Conservation (phyloP, 106 monocot species). For the Hemerocallis citrina region DNA sequence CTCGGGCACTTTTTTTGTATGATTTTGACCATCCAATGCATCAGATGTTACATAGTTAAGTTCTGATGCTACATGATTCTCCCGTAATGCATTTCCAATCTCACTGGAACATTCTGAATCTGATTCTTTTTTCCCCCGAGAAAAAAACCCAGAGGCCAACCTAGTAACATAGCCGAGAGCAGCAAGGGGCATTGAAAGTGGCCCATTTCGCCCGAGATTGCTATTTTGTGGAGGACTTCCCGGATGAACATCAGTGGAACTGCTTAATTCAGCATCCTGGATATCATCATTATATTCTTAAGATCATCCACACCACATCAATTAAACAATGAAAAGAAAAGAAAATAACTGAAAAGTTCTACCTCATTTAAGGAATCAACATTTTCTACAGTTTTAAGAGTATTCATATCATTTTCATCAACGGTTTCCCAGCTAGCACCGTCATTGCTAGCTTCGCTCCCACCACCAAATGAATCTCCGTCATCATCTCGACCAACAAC, state of each 20-base stretch:
- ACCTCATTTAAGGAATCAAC: constrained; percentile 17
- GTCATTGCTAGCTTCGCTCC: constrained; percentile 53
- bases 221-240: constrained; percentile 18
- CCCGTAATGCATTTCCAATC: constrained; percentile 16
- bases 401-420: constrained; percentile 58
- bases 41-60: constrained; percentile 9
- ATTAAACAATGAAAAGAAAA: no score
- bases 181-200: constrained; percentile 44
- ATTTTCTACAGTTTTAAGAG: constrained; percentile 31
- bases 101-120: constrained; percentile 10
- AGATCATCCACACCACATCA: constrained; percentile 3
- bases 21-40: constrained; percentile 6
- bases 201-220: constrained; percentile 21
- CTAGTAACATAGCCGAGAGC: constrained; percentile 56
- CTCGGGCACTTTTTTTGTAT: constrained; percentile 3
- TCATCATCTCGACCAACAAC: constrained; percentile 79
- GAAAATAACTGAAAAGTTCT: constrained; percentile 1
- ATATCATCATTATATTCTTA: constrained; percentile 2
- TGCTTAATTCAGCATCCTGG: constrained; percentile 40
- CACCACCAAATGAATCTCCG: constrained; percentile 58
- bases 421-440: constrained; percentile 90
- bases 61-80: constrained; percentile 15
- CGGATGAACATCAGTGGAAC: constrained; percentile 5
- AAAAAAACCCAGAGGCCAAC: constrained; percentile 62
- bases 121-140: constrained; percentile 28